Evolutionary conservation across 805 yeast species (phyloP).

Genomic region (Kuraishia ogatae): DNA sequence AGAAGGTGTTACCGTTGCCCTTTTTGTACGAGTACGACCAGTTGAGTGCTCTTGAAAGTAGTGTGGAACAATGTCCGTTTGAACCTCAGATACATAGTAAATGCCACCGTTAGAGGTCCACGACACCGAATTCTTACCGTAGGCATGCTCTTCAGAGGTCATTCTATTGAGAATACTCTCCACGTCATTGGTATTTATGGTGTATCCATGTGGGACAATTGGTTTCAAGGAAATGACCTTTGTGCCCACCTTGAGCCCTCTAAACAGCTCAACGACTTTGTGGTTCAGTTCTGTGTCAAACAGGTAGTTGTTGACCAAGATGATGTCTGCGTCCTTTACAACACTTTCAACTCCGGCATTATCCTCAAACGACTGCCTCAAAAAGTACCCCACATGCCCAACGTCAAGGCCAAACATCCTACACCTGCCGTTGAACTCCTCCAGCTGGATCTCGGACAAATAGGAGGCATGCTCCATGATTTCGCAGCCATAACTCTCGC

Average conservation of each 20-base stretch:
- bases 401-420: slow-evolving; percentile 54
- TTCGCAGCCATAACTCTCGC: slow-evolving; percentile 83
- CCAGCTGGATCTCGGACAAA: slow-evolving; percentile 51
- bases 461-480: slow-evolving; percentile 76
- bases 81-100: slow-evolving; percentile 69
- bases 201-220: slow-evolving; percentile 69
- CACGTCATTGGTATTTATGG: slow-evolving; percentile 44
- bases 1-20: background rate
- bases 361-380: slow-evolving; percentile 63
- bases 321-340: slow-evolving; percentile 57
- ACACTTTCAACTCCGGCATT: slow-evolving; percentile 46
- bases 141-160: slow-evolving; percentile 51
- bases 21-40: slow-evolving; percentile 1
- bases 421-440: slow-evolving; percentile 50
- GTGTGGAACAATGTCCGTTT: slow-evolving; percentile 22
- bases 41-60: slow-evolving; percentile 16
- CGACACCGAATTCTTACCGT: slow-evolving; percentile 68
- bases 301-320: slow-evolving; percentile 75
- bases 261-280: slow-evolving; percentile 56
- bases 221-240: slow-evolving; percentile 74
- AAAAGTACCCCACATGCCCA: slow-evolving; percentile 48
- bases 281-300: slow-evolving; percentile 71
- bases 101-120: slow-evolving; percentile 86
- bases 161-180: slow-evolving; percentile 57
- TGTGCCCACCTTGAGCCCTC: slow-evolving; percentile 61